Evolutionary conservation across 305 asterid species (phyloP).

Genomic region (Solanum chacoense): DNA sequence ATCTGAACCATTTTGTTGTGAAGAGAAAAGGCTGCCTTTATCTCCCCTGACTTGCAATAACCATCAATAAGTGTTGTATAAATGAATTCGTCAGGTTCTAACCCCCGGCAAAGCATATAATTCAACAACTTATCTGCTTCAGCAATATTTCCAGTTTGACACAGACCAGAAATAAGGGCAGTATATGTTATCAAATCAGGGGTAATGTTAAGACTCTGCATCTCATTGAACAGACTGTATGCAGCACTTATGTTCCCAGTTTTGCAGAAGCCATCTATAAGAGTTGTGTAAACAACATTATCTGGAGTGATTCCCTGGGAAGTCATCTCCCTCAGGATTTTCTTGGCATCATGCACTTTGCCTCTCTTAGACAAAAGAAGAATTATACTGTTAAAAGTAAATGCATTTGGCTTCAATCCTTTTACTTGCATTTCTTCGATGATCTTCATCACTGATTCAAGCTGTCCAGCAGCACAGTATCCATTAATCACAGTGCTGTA

Average conservation of each 20-base stretch:
- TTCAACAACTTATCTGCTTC: conserved; percentile 66
- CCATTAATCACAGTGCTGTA: conserved; percentile 77
- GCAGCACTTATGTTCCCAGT: conserved; percentile 45
- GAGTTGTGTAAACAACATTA: conserved; percentile 71
- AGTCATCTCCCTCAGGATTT: conserved; percentile 63
- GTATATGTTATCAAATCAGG: conserved; percentile 71
- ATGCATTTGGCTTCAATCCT: conserved; percentile 67
- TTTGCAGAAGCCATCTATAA: conserved; percentile 73
- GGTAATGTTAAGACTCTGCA: conserved; percentile 39
- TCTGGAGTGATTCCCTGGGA: conserved; percentile 59
- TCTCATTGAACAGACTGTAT: conserved; percentile 54
- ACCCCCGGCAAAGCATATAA: conserved; percentile 59
- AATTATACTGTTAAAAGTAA: conserved; percentile 64
- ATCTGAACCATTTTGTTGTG: conserved; percentile 75
- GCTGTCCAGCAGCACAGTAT: conserved; percentile 52
- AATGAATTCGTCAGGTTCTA: conserved; percentile 68
- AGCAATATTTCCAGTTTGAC: conserved; percentile 45
- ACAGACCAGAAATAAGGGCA: conserved; percentile 61
- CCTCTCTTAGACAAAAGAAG: conserved; percentile 55
- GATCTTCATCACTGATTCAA: conserved; percentile 38
- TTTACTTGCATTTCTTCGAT: conserved; percentile 45
- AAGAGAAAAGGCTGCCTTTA: conserved; percentile 60
- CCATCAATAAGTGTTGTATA: conserved; percentile 83
- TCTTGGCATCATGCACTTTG: conserved; percentile 60
- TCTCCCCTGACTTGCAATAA: conserved; percentile 66